Base-by-base conservation (phyloP, 1,284 basidiomycete species). In the Kwoniella shivajii region DNA sequence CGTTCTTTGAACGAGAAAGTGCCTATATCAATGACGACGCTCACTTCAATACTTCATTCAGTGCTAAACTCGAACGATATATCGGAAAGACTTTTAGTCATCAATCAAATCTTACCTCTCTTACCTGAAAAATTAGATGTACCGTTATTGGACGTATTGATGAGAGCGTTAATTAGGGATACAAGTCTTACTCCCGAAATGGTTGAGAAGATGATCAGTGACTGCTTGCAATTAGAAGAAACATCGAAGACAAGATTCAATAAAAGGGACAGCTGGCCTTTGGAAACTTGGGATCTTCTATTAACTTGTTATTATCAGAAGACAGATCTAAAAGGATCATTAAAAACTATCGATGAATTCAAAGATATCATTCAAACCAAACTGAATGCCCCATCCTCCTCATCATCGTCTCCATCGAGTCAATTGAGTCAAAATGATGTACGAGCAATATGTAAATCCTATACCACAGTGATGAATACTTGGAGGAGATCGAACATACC, bases 41-140 rank as follows among this genome's bases (percentile, higher is more conserved):
- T 64, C 7, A 64, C 63, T 3, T 41, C 36, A 14, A 59, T 61
- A 44, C 34, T 64, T 2, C 39, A 62, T 22, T 41, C 33, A 2
- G 38, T 34, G 3, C 38, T 59, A 13, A 33, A 36, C 2, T 43
- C 46, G 22, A 9, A 42, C 7, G 47, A 48, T 16, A 18, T 46
- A 0, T 22, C 27, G 1, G 42, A 38, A 3, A 18, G 44, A 22
- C 18, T 24, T 34, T 18, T 20, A 16, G 20, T 53, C 16, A 52
- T 57, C 14, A 58, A 57, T 11, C n/a, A 16, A 6, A 37, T 65
- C 13, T 34, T 67, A 39, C 66, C 61, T 1, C 36, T 56, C 16
- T 39, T 63, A 24, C 60, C 66, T 29, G 65, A 71, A 20, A 54
- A 59, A 43, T 57, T 71, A 9, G 69, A 69, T 38, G 54, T 69